A percentile compares a stretch with the other conserved stretches of the same genome.
Evolutionary conservation across 257 asterid species (phyloP).

Genomic region (Linderniella brevidens): DNA sequence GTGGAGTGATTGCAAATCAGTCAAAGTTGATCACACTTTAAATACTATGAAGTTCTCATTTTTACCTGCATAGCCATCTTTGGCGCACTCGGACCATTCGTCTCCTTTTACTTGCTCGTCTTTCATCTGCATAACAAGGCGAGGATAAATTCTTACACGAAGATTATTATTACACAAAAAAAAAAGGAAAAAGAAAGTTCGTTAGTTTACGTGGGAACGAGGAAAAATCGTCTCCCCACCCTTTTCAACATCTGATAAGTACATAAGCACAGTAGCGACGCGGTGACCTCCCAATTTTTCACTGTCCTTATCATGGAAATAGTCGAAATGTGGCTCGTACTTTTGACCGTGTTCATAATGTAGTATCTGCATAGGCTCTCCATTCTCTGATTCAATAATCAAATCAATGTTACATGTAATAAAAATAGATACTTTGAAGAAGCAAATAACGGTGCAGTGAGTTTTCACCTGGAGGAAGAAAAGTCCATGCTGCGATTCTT

Average conservation of each 20-base stretch:
- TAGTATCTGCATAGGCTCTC: constrained; percentile 73
- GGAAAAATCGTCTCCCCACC: constrained; percentile 94
- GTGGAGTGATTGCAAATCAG: too few relatives aligned
- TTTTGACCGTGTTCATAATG: constrained; percentile 78
- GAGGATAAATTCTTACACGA: too few relatives aligned
- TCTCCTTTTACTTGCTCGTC: constrained; percentile 43
- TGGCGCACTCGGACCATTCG: constrained; percentile 80
- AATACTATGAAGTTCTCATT: too few relatives aligned
- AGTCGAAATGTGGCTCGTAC: constrained; percentile 83
- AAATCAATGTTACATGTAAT: not conserved
- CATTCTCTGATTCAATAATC: constrained; percentile 33
- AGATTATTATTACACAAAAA: not conserved
- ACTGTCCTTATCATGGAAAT: constrained; percentile 53
- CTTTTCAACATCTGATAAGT: constrained; percentile 49
- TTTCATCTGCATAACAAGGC: constrained; percentile 21
- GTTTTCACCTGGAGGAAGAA: constrained; percentile 59
- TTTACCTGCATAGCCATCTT: constrained; percentile 69
- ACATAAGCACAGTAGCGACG: constrained; percentile 91
- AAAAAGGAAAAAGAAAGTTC: not conserved
- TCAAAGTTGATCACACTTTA: too few relatives aligned
- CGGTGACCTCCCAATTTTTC: constrained; percentile 71
- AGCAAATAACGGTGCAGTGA: too few relatives aligned
- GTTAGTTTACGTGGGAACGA: constrained; percentile 42
- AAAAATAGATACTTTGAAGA: not conserved
- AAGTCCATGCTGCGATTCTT: constrained; percentile 87